Evolutionary conservation across 345 rosid genomes (phyloP).

Genomic region (Linum usitatissimum): DNA sequence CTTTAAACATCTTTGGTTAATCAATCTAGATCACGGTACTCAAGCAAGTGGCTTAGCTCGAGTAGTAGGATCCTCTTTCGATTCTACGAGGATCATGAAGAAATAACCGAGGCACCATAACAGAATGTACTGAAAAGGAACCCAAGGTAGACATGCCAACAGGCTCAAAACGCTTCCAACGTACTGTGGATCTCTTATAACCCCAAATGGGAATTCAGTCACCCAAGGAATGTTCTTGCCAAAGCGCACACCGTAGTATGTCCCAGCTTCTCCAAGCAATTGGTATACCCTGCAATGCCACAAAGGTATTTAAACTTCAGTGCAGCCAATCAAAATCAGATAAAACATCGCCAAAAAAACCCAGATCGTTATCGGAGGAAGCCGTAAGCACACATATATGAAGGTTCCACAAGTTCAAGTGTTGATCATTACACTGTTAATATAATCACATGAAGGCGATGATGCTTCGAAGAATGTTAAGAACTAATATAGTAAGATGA

Average conservation of each 20-base stretch:
- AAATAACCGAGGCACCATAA: conserved; percentile 65
- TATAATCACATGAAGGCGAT: too few species aligned
- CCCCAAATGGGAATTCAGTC: conserved; percentile 79
- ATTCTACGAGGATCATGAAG: conserved; percentile 58
- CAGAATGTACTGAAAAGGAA: conserved; percentile 69
- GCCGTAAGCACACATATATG: too few species aligned
- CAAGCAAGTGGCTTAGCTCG: conserved; percentile 55
- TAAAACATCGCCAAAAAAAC: too few species aligned
- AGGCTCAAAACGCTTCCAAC: conserved; percentile 81
- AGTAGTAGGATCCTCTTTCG: conserved; percentile 50
- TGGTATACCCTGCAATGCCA: conserved; percentile 59
- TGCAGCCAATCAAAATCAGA: too few species aligned
- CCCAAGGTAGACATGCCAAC: conserved; percentile 62
- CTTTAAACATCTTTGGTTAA: conserved; percentile 7
- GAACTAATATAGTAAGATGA: too few species aligned
- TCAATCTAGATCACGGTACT: conserved; percentile 9
- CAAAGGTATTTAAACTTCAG: background rate
- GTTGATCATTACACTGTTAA: too few species aligned
- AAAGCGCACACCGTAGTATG: conserved; percentile 77
- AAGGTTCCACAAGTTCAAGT: too few species aligned
- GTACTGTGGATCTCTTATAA: conserved; percentile 80
- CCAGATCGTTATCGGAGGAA: too few species aligned
- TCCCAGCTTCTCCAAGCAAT: conserved; percentile 83
- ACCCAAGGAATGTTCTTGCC: conserved; percentile 82
- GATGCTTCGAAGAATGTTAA: too few species aligned